Evolutionary conservation across 2,329 filamentous ascomycete genomes (phyloP).

Genomic region (Scedosporium aurantiacum): DNA sequence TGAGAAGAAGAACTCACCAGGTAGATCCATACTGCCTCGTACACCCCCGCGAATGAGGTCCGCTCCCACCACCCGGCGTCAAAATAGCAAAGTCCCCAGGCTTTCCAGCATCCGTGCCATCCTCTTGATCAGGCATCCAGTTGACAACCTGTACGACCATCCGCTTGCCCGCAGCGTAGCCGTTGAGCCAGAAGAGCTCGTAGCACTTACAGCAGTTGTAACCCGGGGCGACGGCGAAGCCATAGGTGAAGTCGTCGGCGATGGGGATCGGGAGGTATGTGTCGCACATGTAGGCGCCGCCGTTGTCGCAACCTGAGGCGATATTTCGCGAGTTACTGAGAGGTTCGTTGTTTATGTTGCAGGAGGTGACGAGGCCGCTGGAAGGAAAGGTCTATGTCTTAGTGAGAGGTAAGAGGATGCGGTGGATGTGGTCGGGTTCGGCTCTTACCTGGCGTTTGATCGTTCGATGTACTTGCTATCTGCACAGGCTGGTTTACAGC

Average conservation of each 20-base stretch:
- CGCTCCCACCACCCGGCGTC: slow-evolving; percentile 12
- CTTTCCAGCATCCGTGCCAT: slow-evolving; percentile 7
- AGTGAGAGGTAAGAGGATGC: not conserved
- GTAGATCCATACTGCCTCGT: slow-evolving; percentile 12
- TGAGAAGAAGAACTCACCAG: slow-evolving; percentile 11
- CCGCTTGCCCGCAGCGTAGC: slow-evolving; percentile 12
- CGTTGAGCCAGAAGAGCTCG: slow-evolving; percentile 12
- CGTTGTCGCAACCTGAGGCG: not conserved
- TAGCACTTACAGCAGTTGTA: slow-evolving; percentile 16
- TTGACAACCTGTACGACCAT: slow-evolving; percentile 6
- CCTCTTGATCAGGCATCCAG: slow-evolving; percentile 11
- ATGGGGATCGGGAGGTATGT: slow-evolving; percentile 13
- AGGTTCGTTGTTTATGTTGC: slow-evolving; percentile 2
- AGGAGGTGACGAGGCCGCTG: not conserved
- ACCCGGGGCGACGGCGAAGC: slow-evolving; percentile 13
- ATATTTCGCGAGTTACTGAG: not conserved
- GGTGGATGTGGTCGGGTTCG: not conserved
- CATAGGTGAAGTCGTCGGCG: slow-evolving; percentile 13
- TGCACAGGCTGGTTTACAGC: slow-evolving; percentile 3
- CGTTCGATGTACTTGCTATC: not conserved
- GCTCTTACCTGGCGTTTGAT: not conserved
- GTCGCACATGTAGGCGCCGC: slow-evolving; percentile 11
- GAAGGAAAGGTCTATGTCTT: not conserved
- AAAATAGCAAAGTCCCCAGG: slow-evolving; percentile 12
- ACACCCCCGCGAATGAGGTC: slow-evolving; percentile 10